Conservation (phyloP, 768 basidiomycete species). For the Pleurotus djamor region DNA sequence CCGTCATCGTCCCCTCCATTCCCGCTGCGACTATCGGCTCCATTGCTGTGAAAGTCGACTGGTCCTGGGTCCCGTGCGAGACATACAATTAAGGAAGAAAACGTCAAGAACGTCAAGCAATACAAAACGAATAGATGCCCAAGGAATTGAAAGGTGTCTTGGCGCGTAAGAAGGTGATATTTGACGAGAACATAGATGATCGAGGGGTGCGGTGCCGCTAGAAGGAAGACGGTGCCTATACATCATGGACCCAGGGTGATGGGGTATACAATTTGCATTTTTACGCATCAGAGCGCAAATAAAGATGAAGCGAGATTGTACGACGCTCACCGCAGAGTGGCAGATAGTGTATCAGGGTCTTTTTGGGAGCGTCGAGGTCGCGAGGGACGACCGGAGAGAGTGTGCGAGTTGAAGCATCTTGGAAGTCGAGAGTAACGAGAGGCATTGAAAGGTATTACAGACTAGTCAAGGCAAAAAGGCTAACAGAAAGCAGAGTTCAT, state of each 20-base stretch:
- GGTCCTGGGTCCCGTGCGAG: constrained; percentile 76
- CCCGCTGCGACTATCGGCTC: constrained; percentile 11
- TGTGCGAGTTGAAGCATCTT: constrained; percentile 13
- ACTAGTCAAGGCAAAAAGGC: not conserved
- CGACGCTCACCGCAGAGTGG: constrained; percentile 50
- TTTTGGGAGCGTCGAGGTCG: constrained; percentile 28
- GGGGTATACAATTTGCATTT: not conserved
- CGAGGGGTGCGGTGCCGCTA: constrained; percentile 76
- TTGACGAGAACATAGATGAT: constrained; percentile 64
- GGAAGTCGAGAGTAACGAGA: constrained; percentile 11
- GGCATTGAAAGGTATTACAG: not conserved
- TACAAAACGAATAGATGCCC: constrained; percentile 61
- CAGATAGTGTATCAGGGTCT: constrained; percentile 56
- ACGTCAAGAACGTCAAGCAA: constrained; percentile 63
- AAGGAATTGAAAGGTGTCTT: constrained; percentile 42
- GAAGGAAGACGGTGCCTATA: constrained; percentile 44
- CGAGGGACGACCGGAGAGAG: constrained; percentile 16
- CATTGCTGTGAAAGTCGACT: constrained; percentile 29
- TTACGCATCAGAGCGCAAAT: not conserved
- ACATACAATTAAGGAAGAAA: constrained; percentile 73
- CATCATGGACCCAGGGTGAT: not conserved
- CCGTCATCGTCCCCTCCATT: constrained; percentile 41
- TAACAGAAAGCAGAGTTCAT: not conserved
- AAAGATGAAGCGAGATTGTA: not conserved
- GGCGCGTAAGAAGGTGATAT: constrained; percentile 58